Evolutionary conservation across 495 filamentous ascomycete genomes (phyloP).

Genomic region (Cryomyces minteri): DNA sequence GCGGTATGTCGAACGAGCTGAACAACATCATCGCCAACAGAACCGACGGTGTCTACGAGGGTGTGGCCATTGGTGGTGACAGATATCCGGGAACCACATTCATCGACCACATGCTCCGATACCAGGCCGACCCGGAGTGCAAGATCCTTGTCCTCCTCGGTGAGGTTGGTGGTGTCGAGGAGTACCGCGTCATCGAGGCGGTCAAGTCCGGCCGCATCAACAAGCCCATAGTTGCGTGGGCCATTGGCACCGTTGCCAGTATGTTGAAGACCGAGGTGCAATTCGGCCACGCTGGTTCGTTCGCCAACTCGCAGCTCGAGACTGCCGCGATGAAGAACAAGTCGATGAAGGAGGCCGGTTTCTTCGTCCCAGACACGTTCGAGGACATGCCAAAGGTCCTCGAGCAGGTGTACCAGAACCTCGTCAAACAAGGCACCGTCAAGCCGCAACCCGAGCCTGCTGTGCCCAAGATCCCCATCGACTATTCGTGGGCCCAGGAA

Average conservation of each 20-base stretch:
- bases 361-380: slow-evolving; percentile 89
- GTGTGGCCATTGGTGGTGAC: slow-evolving; percentile 97
- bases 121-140: slow-evolving; percentile 87
- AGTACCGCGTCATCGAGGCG: slow-evolving; percentile 98
- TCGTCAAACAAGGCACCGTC: slow-evolving; percentile 69
- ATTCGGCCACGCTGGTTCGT: slow-evolving; percentile 96
- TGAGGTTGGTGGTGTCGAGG: slow-evolving; percentile 98
- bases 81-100: slow-evolving; percentile 97
- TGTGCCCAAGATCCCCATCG: slow-evolving; percentile 97
- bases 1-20: slow-evolving; percentile 99
- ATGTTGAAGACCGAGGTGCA: slow-evolving; percentile 99
- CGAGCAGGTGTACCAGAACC: slow-evolving; percentile 60
- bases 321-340: slow-evolving; percentile 93
- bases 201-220: slow-evolving; percentile 86
- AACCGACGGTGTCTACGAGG: slow-evolving; percentile 96
- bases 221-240: slow-evolving; percentile 98
- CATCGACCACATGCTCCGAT: slow-evolving; percentile 93
- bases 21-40: slow-evolving; percentile 97
- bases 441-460: slow-evolving; percentile 73
- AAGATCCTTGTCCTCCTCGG: slow-evolving; percentile 92
- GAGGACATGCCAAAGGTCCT: slow-evolving; percentile 77
- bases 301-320: slow-evolving; percentile 97
- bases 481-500: slow-evolving; percentile 99
- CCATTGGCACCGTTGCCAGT: slow-evolving; percentile 95
- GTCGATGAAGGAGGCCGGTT: slow-evolving; percentile 83